Evolutionary conservation across 495 filamentous ascomycete species (phyloP).

Genomic region (Parathielavia appendiculata): DNA sequence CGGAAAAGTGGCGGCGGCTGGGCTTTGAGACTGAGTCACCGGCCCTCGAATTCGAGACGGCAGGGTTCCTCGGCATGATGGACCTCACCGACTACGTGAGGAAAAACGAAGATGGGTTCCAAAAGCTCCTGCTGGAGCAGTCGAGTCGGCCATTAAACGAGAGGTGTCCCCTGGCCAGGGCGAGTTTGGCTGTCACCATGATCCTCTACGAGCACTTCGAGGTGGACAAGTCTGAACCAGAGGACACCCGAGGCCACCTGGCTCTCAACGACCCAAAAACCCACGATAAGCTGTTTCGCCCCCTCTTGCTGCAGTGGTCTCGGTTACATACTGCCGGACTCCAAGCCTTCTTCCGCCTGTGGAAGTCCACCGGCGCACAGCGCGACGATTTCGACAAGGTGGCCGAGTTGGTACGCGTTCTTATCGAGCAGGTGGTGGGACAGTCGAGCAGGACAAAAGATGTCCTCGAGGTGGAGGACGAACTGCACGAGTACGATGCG

Average conservation of each 20-base stretch:
- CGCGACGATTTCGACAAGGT: slow-evolving; percentile 87
- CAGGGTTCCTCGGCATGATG: slow-evolving; percentile 95
- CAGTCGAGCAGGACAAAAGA: slow-evolving; percentile 78
- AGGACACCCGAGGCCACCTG: slow-evolving; percentile 73
- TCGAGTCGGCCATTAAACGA: slow-evolving; percentile 63
- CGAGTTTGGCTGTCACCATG: slow-evolving; percentile 79
- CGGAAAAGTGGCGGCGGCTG: slow-evolving; percentile 89
- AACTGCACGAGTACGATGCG: slow-evolving; percentile 77
- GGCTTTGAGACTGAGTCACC: slow-evolving; percentile 92
- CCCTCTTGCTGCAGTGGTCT: slow-evolving; percentile 89
- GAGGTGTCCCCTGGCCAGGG: slow-evolving; percentile 82
- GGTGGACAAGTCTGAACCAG: slow-evolving; percentile 78
- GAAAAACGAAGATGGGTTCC: slow-evolving; percentile 85
- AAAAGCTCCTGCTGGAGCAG: slow-evolving; percentile 87
- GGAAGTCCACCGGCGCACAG: slow-evolving; percentile 82
- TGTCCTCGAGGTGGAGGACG: slow-evolving; percentile 82
- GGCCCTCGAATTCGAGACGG: slow-evolving; percentile 72
- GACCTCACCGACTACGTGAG: slow-evolving; percentile 89
- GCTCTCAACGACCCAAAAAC: slow-evolving; percentile 70
- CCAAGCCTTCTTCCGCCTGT: slow-evolving; percentile 86
- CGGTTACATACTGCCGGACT: slow-evolving; percentile 85
- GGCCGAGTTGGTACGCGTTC: slow-evolving; percentile 79
- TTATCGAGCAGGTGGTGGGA: slow-evolving; percentile 89
- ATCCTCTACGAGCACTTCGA: slow-evolving; percentile 95
- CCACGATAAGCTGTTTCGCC: slow-evolving; percentile 82